Base-by-base conservation (phyloP, 495 filamentous ascomycete species). In the Aspergillus diversus region DNA sequence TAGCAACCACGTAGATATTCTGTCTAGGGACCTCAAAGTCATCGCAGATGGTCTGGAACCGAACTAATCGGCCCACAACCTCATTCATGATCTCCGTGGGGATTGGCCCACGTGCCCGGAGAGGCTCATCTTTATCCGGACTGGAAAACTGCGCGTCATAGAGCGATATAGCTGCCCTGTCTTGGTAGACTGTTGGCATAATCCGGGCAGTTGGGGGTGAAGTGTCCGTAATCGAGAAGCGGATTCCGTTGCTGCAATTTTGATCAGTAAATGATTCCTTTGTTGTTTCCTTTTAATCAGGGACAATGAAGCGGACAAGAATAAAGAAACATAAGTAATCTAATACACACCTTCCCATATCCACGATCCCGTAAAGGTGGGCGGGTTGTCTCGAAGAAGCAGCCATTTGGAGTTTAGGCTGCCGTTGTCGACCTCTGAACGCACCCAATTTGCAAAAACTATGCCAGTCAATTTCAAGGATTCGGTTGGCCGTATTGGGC, bases 171-270 rank as follows among this genome's bases (percentile, higher is more conserved):
- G 80, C 84, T 7, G 84, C 86, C 15, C 92, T 86, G 71, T 92
- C 86, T 65, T 86, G 85, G 73, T 90, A 95, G 60, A 96, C 48
- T 46, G 87, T 92, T 37, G 82, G 88, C 58, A 96, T 82, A 37
- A 91, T 82, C 13, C 92, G 86, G 12, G 87, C 76, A 6, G 77
- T 84, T 4, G 87, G 84, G 7, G 89, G 88, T 1, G 87, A 83
- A 37, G 94, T 81, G 61, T 90, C 85, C 16, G 92, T 89, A 60
- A 97, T 92, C 15, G 90, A 93, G 81, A 96, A 95, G 48, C 92
- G 92, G 67, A 97, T 93, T 63, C 92, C 92, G 82, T 97, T 97
- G 80, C 92, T 96, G 33, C 17, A 17, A 17, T 46, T 39, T 21
- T 27, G 21, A 27, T 27, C 21, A 27, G 21, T 27, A 27, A 27